These are phyloP conservation scores for Cyberlindnera xylosilytica DNA, from an alignment of 805 yeast species.

Conservation along the genomic window DNA sequence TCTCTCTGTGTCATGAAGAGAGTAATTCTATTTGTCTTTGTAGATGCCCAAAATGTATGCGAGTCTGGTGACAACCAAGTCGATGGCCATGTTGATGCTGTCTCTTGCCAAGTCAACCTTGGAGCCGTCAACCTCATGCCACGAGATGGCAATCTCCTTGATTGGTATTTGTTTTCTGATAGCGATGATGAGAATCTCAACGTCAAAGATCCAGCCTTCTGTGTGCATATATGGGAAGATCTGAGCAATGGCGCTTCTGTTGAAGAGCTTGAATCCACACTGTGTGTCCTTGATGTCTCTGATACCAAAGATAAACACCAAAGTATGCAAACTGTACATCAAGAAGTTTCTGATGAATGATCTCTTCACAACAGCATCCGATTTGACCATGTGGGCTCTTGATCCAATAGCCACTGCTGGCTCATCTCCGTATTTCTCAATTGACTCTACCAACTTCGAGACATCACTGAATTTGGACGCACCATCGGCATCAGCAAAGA, in stretches of 20 bases:
- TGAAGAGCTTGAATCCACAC: conserved; percentile 94
- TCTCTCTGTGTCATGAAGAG: no score
- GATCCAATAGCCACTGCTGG: conserved; percentile 85
- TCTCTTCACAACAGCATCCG: conserved; percentile 95
- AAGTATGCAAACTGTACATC: conserved; percentile 87
- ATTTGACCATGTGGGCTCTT: conserved; percentile 93
- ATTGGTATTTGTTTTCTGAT: conserved; percentile 64
- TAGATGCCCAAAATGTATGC: conserved; percentile 88
- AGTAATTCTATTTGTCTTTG: conserved; percentile 31
- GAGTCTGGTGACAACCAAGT: conserved; percentile 82
- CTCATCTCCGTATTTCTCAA: conserved; percentile 28
- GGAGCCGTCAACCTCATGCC: conserved; percentile 97
- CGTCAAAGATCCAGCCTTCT: conserved; percentile 98
- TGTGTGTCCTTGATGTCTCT: conserved; percentile 88
- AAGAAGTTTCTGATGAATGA: conserved; percentile 83
- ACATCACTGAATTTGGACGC: conserved; percentile 82
- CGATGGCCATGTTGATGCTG: conserved; percentile 89
- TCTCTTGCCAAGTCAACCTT: conserved; percentile 91
- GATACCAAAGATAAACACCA: conserved; percentile 87
- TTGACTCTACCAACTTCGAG: conserved; percentile 42
- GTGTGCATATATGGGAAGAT: conserved; percentile 93
- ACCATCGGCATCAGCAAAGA: conserved; percentile 98
- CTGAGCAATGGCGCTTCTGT: conserved; percentile 55
- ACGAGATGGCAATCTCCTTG: conserved; percentile 79
- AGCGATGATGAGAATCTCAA: conserved; percentile 83